These are phyloP conservation scores for Schizopora paradoxa DNA, from an alignment of 1,284 basidiomycete species.

Conservation along the genomic window DNA sequence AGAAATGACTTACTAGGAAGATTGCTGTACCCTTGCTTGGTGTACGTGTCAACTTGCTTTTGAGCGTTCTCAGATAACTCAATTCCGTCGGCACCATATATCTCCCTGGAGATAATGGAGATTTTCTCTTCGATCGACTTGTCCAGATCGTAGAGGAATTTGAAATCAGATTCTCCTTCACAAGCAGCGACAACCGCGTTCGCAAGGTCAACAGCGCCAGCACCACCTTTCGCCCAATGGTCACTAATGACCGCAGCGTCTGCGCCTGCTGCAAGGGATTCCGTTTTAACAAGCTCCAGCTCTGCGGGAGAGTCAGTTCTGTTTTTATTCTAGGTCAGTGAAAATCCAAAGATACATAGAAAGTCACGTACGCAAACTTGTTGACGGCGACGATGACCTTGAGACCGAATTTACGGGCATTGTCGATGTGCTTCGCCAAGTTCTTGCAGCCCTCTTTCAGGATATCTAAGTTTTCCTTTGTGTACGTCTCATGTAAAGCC, in stretches of 20 bases:
- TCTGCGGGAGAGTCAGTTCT: constrained; percentile 92
- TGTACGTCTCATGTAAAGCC: constrained; percentile 89
- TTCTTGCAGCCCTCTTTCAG: constrained; percentile 93
- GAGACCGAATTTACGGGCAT: constrained; percentile 92
- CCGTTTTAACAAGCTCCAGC: constrained; percentile 78
- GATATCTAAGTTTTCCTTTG: constrained; percentile 88
- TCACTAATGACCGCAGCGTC: constrained; percentile 94
- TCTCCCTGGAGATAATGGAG: constrained; percentile 77
- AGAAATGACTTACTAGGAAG: constrained; percentile 63
- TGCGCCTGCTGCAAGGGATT: constrained; percentile 82
- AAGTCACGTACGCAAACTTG: constrained; percentile 82
- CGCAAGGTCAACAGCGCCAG: constrained; percentile 82
- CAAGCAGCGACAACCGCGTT: constrained; percentile 83
- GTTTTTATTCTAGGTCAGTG: constrained; percentile 13
- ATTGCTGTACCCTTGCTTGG: constrained; percentile 79
- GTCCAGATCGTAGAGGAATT: constrained; percentile 86
- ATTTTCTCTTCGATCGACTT: constrained; percentile 87
- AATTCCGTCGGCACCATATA: constrained; percentile 90
- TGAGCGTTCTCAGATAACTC: constrained; percentile 78
- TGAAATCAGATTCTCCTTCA: constrained; percentile 79
- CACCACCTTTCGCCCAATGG: constrained; percentile 95
- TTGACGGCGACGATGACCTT: constrained; percentile 98
- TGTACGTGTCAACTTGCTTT: constrained; percentile 89
- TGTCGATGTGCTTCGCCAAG: constrained; percentile 90
- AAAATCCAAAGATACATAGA: constrained; percentile 5